These are phyloP conservation scores for Phaffomyces antillensis DNA, from an alignment of 805 yeast genomes.

Conservation along the genomic window DNA sequence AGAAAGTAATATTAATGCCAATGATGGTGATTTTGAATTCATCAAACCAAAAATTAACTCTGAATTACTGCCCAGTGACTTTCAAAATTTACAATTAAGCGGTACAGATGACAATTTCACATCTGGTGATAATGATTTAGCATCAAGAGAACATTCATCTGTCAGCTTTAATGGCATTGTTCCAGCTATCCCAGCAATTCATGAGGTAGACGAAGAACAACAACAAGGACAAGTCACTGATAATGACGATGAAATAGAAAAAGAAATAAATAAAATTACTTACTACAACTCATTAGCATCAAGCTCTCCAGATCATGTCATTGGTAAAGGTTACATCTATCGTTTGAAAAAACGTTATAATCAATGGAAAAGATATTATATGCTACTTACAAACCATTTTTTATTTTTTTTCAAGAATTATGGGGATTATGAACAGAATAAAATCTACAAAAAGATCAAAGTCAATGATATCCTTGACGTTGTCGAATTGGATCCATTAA, in stretches of 20 bases:
- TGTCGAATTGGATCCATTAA: slow-evolving; percentile 42
- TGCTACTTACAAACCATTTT: slow-evolving; percentile 35
- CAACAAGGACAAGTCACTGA: not conserved
- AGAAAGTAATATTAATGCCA: not conserved
- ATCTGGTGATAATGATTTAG: slow-evolving; percentile 9
- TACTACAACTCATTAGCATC: slow-evolving; percentile 18
- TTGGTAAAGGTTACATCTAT: slow-evolving; percentile 36
- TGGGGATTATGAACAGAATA: slow-evolving; percentile 13
- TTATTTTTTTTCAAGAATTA: slow-evolving; percentile 34
- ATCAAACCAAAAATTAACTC: not conserved
- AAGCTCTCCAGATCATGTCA: slow-evolving; percentile 26
- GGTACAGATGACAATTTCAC: slow-evolving; percentile 23
- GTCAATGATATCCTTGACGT: slow-evolving; percentile 36
- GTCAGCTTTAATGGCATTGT: not conserved
- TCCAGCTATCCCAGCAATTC: not conserved
- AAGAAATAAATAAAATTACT: not conserved
- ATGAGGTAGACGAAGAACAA: not conserved
- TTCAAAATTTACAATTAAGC: slow-evolving; percentile 9
- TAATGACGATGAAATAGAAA: too few species aligned
- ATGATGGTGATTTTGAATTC: not conserved
- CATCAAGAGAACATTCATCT: slow-evolving; percentile 2
- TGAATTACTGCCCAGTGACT: not conserved
- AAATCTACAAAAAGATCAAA: slow-evolving; percentile 26
- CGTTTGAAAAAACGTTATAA: slow-evolving; percentile 35
- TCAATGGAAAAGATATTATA: slow-evolving; percentile 41